Conservation (phyloP, 345 rosid species). For the Salix exigua region DNA sequence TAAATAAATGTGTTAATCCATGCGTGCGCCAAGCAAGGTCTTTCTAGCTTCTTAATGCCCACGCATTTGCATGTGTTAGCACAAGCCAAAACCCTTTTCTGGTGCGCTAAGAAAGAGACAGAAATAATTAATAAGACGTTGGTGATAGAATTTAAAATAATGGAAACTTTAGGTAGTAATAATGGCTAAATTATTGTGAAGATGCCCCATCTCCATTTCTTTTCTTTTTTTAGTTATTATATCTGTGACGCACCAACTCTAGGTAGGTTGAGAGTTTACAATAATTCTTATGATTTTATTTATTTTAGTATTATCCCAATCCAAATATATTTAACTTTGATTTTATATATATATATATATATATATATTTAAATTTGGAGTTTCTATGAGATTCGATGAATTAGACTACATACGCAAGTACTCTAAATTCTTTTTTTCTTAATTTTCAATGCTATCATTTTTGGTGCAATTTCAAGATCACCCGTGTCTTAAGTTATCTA, state of each 20-base stretch:
- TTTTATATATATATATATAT: too few relatives aligned
- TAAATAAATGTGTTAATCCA: background rate
- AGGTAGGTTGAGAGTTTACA: too few relatives aligned
- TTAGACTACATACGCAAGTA: too few relatives aligned
- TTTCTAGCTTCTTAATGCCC: background rate
- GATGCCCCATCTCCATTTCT: constrained; percentile 26
- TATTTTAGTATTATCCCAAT: too few relatives aligned
- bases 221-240: background rate
- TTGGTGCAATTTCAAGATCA: constrained; percentile 13
- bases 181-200: constrained; percentile 49
- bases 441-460: constrained; percentile 31
- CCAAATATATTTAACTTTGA: too few relatives aligned
- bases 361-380: too few relatives aligned
- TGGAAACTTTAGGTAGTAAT: constrained; percentile 40
- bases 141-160: constrained; percentile 12
- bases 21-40: background rate
- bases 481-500: background rate
- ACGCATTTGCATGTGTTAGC: background rate
- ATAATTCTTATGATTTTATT: too few relatives aligned
- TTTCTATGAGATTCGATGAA: too few relatives aligned
- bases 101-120: background rate
- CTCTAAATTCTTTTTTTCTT: background rate
- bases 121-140: background rate
- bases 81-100: background rate
- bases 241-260: constrained; percentile 33